phyloP scores from a whole-genome alignment of 2,329 filamentous ascomycete genomes.

The Pseudogymnoascus sp. region DNA sequence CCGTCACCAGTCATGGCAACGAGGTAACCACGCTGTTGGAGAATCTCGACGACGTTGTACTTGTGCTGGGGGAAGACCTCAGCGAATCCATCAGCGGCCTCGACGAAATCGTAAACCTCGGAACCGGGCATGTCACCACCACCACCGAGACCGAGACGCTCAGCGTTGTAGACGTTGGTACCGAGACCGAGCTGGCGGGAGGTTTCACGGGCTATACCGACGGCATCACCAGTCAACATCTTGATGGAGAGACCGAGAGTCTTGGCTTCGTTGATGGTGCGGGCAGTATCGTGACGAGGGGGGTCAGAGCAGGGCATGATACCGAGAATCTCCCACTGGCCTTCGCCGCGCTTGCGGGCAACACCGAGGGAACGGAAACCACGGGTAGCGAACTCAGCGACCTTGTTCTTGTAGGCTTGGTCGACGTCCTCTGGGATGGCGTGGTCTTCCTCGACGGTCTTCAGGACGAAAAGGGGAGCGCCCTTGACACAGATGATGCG shows the following conservation, averaged over 20 bases:
- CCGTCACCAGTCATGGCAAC: constrained; percentile 95
- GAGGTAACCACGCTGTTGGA: constrained; percentile 86
- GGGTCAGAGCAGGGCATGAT: constrained; percentile 94
- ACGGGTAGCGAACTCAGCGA: constrained; percentile 83
- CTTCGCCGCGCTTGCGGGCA: constrained; percentile 77
- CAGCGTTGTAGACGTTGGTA: constrained; percentile 89
- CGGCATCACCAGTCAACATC: constrained; percentile 92
- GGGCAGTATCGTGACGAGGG: constrained; percentile 81
- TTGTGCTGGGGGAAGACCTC: constrained; percentile 95
- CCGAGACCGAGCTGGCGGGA: constrained; percentile 85
- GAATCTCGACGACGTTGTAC: constrained; percentile 87
- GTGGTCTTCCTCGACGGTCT: constrained; percentile 80
- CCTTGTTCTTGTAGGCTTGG: constrained; percentile 83
- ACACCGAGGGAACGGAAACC: constrained; percentile 92
- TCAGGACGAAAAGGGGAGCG: constrained; percentile 78
- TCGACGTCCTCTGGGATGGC: constrained; percentile 68
- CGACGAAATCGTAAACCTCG: constrained; percentile 90
- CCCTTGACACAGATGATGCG: constrained; percentile 86
- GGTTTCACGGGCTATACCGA: constrained; percentile 87
- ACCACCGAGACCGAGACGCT: constrained; percentile 81
- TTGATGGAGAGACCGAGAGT: constrained; percentile 82
- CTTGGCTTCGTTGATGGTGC: constrained; percentile 86
- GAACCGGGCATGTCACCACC: constrained; percentile 90
- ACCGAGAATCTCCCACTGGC: constrained; percentile 82
- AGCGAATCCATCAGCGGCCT: constrained; percentile 89